Percentiles rank a stretch among this genome's conserved stretches.
Conservation (phyloP, 2,329 filamentous ascomycete genomes). For the Diaporthe humulicola region DNA sequence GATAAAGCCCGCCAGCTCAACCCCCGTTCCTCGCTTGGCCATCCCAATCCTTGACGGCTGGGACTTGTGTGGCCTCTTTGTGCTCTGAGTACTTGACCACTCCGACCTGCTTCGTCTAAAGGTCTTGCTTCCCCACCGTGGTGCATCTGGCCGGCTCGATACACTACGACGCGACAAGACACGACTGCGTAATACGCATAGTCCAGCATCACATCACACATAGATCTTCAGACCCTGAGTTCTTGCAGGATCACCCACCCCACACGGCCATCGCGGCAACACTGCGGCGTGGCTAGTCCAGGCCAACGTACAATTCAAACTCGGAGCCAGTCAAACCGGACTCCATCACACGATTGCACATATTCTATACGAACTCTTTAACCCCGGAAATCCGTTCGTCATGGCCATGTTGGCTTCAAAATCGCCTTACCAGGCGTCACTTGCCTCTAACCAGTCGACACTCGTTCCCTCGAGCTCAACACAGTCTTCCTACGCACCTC, state of each 20-base stretch:
- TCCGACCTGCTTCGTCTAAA: constrained; percentile 33
- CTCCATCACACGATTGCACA: background rate
- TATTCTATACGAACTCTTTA: background rate
- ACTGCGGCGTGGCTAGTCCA: constrained; percentile 6
- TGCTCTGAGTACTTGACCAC: constrained; percentile 30
- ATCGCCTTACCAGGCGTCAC: constrained; percentile 73
- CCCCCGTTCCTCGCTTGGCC: constrained; percentile 16
- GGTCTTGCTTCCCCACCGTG: constrained; percentile 25
- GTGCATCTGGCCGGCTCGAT: constrained; percentile 30
- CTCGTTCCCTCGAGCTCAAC: constrained; percentile 58
- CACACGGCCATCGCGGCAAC: background rate
- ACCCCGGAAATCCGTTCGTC: constrained; percentile 35
- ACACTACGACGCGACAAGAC: constrained; percentile 33
- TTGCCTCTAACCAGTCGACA: constrained; percentile 60
- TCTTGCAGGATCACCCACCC: background rate
- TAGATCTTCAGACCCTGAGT: constrained; percentile 12
- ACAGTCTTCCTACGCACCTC: constrained; percentile 63
- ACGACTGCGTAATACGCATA: constrained; percentile 15
- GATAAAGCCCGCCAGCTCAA: constrained; percentile 11
- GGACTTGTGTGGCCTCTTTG: constrained; percentile 26
- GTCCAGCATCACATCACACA: background rate
- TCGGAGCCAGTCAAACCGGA: constrained; percentile 2
- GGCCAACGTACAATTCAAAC: background rate
- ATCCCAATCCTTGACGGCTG: constrained; percentile 7
- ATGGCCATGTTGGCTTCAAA: constrained; percentile 88